Evolutionary conservation across 306 rosid genomes (phyloP).

Genomic region (Acacia confusa): DNA sequence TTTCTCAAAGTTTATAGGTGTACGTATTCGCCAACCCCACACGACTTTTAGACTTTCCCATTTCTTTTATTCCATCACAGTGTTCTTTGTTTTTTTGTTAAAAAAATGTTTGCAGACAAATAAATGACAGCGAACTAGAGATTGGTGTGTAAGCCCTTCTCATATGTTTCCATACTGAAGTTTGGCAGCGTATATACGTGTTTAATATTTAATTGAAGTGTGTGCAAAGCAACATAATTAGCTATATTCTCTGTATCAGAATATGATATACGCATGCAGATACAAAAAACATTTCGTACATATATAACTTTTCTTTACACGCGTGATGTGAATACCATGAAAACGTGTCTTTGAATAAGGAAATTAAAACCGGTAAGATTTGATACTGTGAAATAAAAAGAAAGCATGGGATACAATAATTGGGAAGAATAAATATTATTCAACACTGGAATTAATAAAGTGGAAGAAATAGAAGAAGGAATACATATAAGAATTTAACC

Average conservation of each 20-base stretch:
- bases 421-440: background rate
- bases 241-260: background rate
- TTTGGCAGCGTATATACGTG: background rate
- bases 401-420: background rate
- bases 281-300: background rate
- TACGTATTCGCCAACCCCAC: background rate
- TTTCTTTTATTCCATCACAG: background rate
- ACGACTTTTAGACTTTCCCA: background rate
- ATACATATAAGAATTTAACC: background rate
- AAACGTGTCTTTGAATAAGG: background rate
- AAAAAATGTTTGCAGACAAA: background rate
- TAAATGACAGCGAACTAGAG: background rate
- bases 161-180: background rate
- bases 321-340: background rate
- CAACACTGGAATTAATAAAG: background rate
- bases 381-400: background rate
- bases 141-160: background rate
- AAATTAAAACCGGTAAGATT: background rate
- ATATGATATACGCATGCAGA: background rate
- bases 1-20: conserved; percentile 3
- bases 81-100: background rate
- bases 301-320: background rate
- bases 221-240: background rate
- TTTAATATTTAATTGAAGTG: background rate
- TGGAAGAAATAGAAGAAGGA: background rate